These are phyloP conservation scores for Rhizoclosmatium globosum DNA, from an alignment of 192 early-diverging fungal genomes.

Conservation along the genomic window DNA sequence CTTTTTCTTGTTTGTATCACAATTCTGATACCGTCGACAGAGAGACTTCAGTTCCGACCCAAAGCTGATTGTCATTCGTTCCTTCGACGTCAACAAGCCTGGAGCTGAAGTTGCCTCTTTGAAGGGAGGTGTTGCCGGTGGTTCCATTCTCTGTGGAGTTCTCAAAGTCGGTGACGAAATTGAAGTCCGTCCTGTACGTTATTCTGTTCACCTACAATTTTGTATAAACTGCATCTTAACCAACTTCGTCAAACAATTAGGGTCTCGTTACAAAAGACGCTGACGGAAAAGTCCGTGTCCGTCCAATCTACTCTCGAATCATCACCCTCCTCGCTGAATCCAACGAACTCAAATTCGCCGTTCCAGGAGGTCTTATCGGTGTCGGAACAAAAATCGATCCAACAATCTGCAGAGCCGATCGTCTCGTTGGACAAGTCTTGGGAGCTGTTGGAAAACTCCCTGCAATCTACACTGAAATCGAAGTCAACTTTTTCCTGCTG, in stretches of 20 bases:
- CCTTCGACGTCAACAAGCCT: conserved; percentile 99
- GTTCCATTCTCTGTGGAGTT: conserved; percentile 92
- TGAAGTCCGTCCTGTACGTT: conserved; percentile 83
- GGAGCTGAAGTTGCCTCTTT: conserved; percentile 92
- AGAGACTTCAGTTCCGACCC: conserved; percentile 93
- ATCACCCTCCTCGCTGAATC: conserved; percentile 86
- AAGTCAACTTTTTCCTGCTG: conserved; percentile 97
- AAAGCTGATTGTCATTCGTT: conserved; percentile 96
- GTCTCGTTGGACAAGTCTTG: conserved; percentile 95
- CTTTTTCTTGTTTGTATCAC: background rate
- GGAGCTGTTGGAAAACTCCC: conserved; percentile 92
- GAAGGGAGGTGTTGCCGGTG: conserved; percentile 98
- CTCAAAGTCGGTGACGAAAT: conserved; percentile 91
- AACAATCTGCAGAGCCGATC: conserved; percentile 93
- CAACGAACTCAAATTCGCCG: conserved; percentile 95
- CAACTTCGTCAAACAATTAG: conserved; percentile 1
- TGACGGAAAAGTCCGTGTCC: conserved; percentile 81
- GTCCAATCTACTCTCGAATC: conserved; percentile 90
- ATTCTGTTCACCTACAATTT: background rate
- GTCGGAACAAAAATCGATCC: conserved; percentile 98
- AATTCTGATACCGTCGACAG: background rate
- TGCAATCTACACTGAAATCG: conserved; percentile 92
- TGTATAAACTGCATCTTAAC: background rate
- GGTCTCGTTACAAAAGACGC: conserved; percentile 91
- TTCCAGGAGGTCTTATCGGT: conserved; percentile 99